Conservation (phyloP, 306 rosid species). For the Mimosa pudica region DNA sequence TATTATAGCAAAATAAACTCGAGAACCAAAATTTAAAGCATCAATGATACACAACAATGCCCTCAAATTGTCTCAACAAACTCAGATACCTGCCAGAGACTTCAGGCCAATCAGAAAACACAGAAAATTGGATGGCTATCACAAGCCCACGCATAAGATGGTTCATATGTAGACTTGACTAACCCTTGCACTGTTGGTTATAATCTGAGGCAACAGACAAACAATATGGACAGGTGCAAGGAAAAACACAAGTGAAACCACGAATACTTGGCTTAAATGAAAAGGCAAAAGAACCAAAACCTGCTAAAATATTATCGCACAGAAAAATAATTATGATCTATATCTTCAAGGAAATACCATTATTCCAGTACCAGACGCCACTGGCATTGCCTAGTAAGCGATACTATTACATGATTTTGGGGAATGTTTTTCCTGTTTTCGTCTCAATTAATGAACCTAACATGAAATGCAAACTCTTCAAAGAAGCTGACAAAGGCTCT, state of each 20-base stretch:
- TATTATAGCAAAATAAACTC: not conserved
- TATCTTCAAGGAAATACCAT: not conserved
- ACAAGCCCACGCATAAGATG: slow-evolving; percentile 1
- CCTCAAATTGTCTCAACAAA: not conserved
- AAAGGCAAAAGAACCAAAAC: not conserved
- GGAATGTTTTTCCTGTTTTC: slow-evolving; percentile 16
- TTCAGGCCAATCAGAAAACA: slow-evolving; percentile 21
- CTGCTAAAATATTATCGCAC: not conserved
- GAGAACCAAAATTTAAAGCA: not conserved
- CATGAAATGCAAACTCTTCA: slow-evolving; percentile 7
- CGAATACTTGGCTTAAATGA: not conserved
- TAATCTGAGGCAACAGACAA: not conserved
- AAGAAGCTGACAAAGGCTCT: slow-evolving; percentile 23
- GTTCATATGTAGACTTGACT: not conserved
- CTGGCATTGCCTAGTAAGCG: not conserved
- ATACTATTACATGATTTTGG: not conserved
- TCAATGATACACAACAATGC: not conserved
- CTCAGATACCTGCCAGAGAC: not conserved
- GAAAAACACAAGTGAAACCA: not conserved
- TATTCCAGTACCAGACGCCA: not conserved
- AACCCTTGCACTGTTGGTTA: not conserved
- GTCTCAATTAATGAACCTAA: slow-evolving; percentile 15
- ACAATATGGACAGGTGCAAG: not conserved
- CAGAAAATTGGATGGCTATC: slow-evolving; percentile 6
- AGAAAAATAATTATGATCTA: not conserved